Evolutionary conservation across 202 grass and related monocot genomes (phyloP).

Genomic region (Zoysia matrella): DNA sequence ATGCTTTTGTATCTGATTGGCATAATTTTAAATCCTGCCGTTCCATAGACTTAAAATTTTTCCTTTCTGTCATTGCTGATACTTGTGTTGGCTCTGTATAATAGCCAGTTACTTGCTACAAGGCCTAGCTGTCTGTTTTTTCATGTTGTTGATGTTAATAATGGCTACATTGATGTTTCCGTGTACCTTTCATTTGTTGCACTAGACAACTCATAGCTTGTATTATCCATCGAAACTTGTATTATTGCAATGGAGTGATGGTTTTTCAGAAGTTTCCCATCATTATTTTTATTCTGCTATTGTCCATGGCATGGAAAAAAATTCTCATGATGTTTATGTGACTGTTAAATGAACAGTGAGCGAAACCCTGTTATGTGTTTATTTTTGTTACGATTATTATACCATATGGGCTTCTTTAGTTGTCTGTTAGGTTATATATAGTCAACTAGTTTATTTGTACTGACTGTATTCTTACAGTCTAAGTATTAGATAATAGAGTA

Average conservation of each 20-base stretch:
- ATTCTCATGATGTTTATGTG: not conserved
- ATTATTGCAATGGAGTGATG: not conserved
- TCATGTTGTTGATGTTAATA: not conserved
- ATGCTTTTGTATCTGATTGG: not conserved
- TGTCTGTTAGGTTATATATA: not conserved
- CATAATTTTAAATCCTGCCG: not conserved
- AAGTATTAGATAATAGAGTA: not conserved
- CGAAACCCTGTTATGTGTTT: not conserved
- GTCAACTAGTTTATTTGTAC: not conserved
- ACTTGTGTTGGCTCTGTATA: too few species aligned
- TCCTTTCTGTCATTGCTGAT: too few species aligned
- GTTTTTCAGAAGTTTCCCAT: not conserved
- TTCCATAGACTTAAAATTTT: not conserved
- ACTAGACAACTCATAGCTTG: not conserved
- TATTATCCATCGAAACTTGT: not conserved
- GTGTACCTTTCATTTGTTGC: not conserved
- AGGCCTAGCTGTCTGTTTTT: not conserved
- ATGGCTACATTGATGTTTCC: not conserved
- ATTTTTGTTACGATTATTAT: not conserved
- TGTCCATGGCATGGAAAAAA: not conserved
- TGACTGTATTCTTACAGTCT: not conserved
- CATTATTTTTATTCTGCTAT: not conserved
- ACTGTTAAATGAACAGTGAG: conserved; percentile 17
- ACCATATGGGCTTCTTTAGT: conserved; percentile 16
- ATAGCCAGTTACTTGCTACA: too few species aligned